Conservation (phyloP, 2,329 filamentous ascomycete genomes). For the Calonectria montana region DNA sequence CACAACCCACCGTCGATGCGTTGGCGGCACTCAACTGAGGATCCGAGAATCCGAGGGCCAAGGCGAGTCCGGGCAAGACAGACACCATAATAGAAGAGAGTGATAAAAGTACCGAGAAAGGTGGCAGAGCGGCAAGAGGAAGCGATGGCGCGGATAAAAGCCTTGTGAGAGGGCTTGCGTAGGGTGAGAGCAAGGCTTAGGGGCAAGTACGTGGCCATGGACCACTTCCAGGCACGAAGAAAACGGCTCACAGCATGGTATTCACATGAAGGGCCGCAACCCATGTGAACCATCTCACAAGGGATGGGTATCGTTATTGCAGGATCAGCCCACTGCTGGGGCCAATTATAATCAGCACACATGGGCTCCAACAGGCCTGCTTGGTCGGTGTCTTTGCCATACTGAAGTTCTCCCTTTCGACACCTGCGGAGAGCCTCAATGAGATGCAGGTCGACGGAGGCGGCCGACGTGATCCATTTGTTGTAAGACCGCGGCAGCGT, state of each 20-base stretch:
- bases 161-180: constrained; percentile 56
- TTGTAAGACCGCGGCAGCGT: constrained; percentile 79
- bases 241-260: constrained; percentile 78
- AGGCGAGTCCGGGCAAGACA: constrained; percentile 81
- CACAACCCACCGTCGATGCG: constrained; percentile 73
- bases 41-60: constrained; percentile 75
- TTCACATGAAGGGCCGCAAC: constrained; percentile 78
- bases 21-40: constrained; percentile 58
- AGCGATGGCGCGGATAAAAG: constrained; percentile 63
- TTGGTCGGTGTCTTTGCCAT: constrained; percentile 79
- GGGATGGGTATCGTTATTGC: constrained; percentile 76
- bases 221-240: constrained; percentile 75
- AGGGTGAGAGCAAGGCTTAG: constrained; percentile 76
- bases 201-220: constrained; percentile 81
- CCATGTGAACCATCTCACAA: constrained; percentile 88
- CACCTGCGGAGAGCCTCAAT: constrained; percentile 78
- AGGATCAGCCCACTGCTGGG: constrained; percentile 79
- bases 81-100: constrained; percentile 86
- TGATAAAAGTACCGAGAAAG: constrained; percentile 82
- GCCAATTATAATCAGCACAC: constrained; percentile 77
- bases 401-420: constrained; percentile 71
- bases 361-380: constrained; percentile 75
- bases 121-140: constrained; percentile 78
- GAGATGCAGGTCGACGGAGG: constrained; percentile 79
- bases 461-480: constrained; percentile 84